These are phyloP conservation scores for Verticillium klebahnii DNA, from an alignment of 2,329 filamentous ascomycete genomes.

Conservation along the genomic window DNA sequence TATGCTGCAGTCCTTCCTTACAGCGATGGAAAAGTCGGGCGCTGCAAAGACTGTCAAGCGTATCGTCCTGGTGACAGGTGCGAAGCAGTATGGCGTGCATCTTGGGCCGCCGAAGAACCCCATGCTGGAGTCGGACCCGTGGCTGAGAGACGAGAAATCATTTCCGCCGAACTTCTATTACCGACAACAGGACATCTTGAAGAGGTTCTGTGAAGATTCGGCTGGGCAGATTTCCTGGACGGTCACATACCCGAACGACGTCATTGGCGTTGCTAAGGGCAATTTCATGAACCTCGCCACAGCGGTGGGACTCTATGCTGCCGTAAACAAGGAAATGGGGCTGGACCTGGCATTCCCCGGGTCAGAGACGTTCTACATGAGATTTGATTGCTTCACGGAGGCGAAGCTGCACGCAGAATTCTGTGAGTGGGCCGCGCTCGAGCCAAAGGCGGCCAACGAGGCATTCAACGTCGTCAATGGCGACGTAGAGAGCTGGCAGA, in stretches of 20 bases:
- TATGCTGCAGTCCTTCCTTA: constrained; percentile 44
- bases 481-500: constrained; percentile 34
- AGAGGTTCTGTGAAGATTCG: constrained; percentile 16
- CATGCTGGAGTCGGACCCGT: constrained; percentile 40
- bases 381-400: constrained; percentile 26
- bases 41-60: constrained; percentile 36
- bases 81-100: constrained; percentile 51
- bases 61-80: constrained; percentile 42
- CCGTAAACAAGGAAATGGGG: constrained; percentile 26
- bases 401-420: constrained; percentile 28
- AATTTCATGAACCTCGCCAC: constrained; percentile 36
- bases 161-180: constrained; percentile 46
- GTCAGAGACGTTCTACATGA: constrained; percentile 26
- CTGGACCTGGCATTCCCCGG: constrained; percentile 27
- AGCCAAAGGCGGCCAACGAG: constrained; percentile 26
- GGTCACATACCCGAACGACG: constrained; percentile 26
- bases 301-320: constrained; percentile 33
- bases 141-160: constrained; percentile 23
- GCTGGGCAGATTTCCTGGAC: constrained; percentile 14
- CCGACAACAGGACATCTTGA: constrained; percentile 39
- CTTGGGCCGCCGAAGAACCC: constrained; percentile 41
- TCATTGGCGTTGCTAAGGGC: constrained; percentile 25
- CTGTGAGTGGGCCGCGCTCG: constrained; percentile 26
- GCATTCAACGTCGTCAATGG: constrained; percentile 38
- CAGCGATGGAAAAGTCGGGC: constrained; percentile 36